Evolutionary conservation across 768 basidiomycete genomes (phyloP).

Genomic region (Lactarius indigo): DNA sequence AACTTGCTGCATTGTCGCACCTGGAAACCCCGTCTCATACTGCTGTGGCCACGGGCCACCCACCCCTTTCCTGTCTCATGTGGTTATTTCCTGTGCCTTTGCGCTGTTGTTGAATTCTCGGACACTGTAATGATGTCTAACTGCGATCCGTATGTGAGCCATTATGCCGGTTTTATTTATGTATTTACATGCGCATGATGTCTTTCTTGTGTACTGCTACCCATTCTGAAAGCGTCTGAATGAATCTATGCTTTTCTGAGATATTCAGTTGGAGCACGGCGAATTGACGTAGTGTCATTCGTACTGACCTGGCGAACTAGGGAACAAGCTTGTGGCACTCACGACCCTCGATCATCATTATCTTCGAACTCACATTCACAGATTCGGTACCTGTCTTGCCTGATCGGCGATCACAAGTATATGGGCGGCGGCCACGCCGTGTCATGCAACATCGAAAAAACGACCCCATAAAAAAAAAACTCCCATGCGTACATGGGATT

Average conservation of each 20-base stretch:
- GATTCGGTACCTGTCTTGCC: background rate
- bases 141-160: conserved; percentile 11
- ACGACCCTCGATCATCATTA: background rate
- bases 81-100: conserved; percentile 6
- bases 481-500: background rate
- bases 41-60: conserved; percentile 1
- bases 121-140: conserved; percentile 11
- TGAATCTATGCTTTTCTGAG: background rate
- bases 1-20: background rate
- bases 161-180: conserved; percentile 20
- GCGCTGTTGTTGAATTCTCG: conserved; percentile 2
- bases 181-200: conserved; percentile 19
- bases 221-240: conserved; percentile 1
- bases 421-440: background rate
- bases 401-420: conserved; percentile 7
- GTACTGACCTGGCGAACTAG: background rate
- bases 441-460: background rate
- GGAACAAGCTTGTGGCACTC: background rate
- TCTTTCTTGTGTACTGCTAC: conserved; percentile 23
- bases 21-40: background rate
- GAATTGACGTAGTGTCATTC: background rate
- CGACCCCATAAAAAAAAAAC: background rate
- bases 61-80: background rate
- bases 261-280: background rate
- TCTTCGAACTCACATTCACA: background rate